These are phyloP conservation scores for Dimargaris verticillata DNA, from an alignment of 192 early-diverging fungal species.

Conservation along the genomic window DNA sequence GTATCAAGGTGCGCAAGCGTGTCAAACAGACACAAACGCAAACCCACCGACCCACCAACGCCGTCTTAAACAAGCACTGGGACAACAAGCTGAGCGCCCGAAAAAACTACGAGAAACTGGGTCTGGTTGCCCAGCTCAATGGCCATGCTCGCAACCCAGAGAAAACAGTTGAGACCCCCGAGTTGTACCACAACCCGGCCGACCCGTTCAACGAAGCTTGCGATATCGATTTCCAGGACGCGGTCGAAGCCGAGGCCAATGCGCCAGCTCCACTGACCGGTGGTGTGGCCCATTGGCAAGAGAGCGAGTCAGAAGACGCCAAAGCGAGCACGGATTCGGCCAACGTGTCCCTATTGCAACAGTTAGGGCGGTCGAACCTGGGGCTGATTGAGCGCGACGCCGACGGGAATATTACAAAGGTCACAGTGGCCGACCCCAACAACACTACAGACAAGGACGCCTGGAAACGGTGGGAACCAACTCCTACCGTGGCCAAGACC, in stretches of 20 bases:
- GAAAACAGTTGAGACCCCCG: not conserved
- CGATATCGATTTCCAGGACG: not conserved
- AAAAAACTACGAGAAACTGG: slow-evolving; percentile 61
- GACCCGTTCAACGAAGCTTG: slow-evolving; percentile 9
- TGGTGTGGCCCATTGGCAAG: slow-evolving; percentile 13
- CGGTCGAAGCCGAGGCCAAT: slow-evolving; percentile 2
- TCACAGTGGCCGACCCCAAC: slow-evolving; percentile 42
- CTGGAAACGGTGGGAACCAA: not conserved
- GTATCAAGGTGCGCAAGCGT: not conserved
- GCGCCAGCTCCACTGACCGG: not conserved
- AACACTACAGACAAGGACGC: slow-evolving; percentile 11
- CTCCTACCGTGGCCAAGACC: not conserved
- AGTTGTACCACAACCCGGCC: slow-evolving; percentile 5
- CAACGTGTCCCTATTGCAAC: slow-evolving; percentile 32
- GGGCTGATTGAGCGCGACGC: slow-evolving; percentile 73
- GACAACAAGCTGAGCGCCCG: slow-evolving; percentile 42
- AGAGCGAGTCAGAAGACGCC: not conserved
- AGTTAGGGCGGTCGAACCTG: slow-evolving; percentile 39
- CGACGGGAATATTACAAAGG: slow-evolving; percentile 49
- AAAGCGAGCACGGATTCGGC: slow-evolving; percentile 18
- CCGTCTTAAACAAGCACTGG: slow-evolving; percentile 26
- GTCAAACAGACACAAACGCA: not conserved
- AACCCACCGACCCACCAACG: not conserved
- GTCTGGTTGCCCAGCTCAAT: slow-evolving; percentile 48
- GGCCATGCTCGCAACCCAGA: slow-evolving; percentile 13